Evolutionary conservation across 2,329 filamentous ascomycete genomes (phyloP).

Genomic region (Curvularia spicifera): DNA sequence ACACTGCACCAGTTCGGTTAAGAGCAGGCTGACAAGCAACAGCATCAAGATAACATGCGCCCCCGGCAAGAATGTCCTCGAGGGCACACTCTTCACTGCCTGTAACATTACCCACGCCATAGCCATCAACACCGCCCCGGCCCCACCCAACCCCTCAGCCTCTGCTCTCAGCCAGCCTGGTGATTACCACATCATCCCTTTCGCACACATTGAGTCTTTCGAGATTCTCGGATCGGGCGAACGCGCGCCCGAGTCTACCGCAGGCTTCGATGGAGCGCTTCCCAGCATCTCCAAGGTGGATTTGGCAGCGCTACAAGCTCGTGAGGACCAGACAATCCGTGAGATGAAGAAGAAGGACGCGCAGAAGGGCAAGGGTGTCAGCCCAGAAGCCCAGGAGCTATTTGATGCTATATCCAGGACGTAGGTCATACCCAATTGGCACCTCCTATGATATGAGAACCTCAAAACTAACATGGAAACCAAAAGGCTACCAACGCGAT

Average conservation of each 20-base stretch:
- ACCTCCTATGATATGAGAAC: not conserved
- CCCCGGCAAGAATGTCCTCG: conserved; percentile 59
- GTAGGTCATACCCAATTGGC: conserved; percentile 42
- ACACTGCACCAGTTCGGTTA: too few species aligned
- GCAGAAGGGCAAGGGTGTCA: conserved; percentile 66
- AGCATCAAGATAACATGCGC: conserved; percentile 66
- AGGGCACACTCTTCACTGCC: conserved; percentile 68
- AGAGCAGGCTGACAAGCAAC: conserved; percentile 25
- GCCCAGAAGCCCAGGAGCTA: conserved; percentile 66
- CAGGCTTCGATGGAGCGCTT: conserved; percentile 54
- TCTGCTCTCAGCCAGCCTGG: conserved; percentile 52
- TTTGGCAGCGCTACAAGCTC: conserved; percentile 59
- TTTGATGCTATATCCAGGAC: conserved; percentile 67
- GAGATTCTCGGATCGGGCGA: conserved; percentile 56
- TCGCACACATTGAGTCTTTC: conserved; percentile 65
- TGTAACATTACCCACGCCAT: conserved; percentile 67
- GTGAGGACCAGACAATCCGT: conserved; percentile 63
- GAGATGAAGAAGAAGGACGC: conserved; percentile 64
- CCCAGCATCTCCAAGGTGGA: conserved; percentile 61
- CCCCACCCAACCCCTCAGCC: conserved; percentile 53
- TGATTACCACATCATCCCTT: conserved; percentile 66
- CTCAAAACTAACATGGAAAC: conserved; percentile 13
- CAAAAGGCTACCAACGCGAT: conserved; percentile 60
- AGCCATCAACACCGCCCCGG: conserved; percentile 63
- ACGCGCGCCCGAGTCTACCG: conserved; percentile 43